Evolutionary conservation across 2,329 filamentous ascomycete species (phyloP).

Genomic region (Furcasterigmium sp.): DNA sequence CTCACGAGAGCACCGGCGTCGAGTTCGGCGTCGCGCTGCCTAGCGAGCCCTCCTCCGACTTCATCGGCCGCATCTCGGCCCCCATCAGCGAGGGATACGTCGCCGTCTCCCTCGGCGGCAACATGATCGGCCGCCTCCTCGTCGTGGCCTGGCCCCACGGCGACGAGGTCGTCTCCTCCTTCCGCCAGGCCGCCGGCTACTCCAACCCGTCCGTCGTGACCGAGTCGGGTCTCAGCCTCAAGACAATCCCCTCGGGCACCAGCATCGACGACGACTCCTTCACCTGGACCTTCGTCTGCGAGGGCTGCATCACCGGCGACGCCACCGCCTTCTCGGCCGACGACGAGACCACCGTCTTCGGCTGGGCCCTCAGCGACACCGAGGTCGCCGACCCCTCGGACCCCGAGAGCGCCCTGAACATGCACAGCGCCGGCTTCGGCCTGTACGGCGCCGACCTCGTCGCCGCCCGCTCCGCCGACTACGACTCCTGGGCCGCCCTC

Average conservation of each 20-base stretch:
- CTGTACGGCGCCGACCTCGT: constrained; percentile 13
- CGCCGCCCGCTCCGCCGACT: constrained; percentile 14
- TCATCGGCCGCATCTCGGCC: constrained; percentile 11
- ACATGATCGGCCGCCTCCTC: constrained; percentile 39
- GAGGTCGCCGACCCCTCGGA: constrained; percentile 12
- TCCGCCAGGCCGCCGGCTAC: constrained; percentile 25
- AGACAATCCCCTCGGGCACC: not conserved
- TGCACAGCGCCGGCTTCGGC: constrained; percentile 14
- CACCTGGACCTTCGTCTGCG: constrained; percentile 44
- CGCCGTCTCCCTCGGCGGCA: constrained; percentile 27
- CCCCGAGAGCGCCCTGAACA: constrained; percentile 11
- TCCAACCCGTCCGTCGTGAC: constrained; percentile 32
- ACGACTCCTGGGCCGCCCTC: constrained; percentile 13
- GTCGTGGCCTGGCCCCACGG: constrained; percentile 38
- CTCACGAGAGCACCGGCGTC: constrained; percentile 7
- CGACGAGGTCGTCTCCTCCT: constrained; percentile 23
- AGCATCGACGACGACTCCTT: constrained; percentile 29
- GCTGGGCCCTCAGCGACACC: constrained; percentile 10
- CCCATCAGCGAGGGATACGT: constrained; percentile 9
- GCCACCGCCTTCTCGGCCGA: constrained; percentile 15
- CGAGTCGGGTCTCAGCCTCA: constrained; percentile 12
- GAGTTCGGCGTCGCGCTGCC: constrained; percentile 10
- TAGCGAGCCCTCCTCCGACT: constrained; percentile 8
- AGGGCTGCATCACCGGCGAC: constrained; percentile 27
- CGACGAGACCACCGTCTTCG: constrained; percentile 7